Percentiles rank a stretch among this genome's conserved stretches.
These are phyloP conservation scores for Fagopyrum tataricum DNA, from an alignment of 148 eudicot genomes.

Conservation along the genomic window DNA sequence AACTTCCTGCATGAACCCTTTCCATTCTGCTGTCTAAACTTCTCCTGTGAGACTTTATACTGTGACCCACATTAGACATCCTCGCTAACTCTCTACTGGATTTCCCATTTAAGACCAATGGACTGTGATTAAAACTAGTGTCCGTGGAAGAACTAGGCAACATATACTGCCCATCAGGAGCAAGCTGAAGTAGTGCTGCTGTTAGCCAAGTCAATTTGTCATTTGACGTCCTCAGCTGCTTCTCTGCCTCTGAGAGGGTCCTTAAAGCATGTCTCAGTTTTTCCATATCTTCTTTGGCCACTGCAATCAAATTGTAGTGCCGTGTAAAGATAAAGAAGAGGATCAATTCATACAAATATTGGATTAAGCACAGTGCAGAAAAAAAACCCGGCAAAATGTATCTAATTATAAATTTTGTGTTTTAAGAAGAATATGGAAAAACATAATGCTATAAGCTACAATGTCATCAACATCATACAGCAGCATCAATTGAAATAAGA, in stretches of 20 bases:
- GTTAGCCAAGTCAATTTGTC: conserved; percentile 91
- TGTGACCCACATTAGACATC: conserved; percentile 36
- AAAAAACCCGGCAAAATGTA: no score
- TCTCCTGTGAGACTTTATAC: conserved; percentile 32
- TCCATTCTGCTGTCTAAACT: conserved; percentile 24
- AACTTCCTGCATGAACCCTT: conserved; percentile 35
- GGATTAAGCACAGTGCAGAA: neutral
- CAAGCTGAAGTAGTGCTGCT: conserved; percentile 89
- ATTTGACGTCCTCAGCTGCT: conserved; percentile 79
- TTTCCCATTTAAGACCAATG: conserved; percentile 27
- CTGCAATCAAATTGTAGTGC: conserved; percentile 30
- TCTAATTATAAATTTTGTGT: neutral
- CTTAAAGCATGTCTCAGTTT: conserved; percentile 85
- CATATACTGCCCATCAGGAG: conserved; percentile 81
- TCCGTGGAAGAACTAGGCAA: conserved; percentile 65
- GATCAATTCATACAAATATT: neutral
- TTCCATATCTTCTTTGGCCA: conserved; percentile 84
- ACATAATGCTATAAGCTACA: neutral
- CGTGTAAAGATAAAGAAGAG: neutral
- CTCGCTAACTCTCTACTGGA: conserved; percentile 34
- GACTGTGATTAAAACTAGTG: conserved; percentile 56
- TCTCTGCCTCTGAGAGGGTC: conserved; percentile 91
- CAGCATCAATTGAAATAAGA: neutral
- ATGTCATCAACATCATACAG: neutral
- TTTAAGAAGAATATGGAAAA: neutral